Conservation (phyloP, 2,329 filamentous ascomycete genomes). For the Aspergillus latus region DNA sequence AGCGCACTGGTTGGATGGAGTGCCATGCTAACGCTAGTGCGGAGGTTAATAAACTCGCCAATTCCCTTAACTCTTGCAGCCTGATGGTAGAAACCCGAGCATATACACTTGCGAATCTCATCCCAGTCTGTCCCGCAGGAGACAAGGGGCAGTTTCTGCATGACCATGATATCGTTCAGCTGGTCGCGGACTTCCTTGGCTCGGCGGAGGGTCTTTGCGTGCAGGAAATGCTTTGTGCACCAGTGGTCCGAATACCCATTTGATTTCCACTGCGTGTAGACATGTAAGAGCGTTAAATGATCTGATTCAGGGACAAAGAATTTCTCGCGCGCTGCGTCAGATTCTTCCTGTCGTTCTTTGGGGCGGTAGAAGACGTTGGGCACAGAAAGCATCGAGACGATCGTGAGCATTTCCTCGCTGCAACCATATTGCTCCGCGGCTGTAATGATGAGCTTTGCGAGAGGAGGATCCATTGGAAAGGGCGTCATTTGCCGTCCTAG, state of each 20-base stretch:
- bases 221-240: conserved; percentile 91
- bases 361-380: conserved; percentile 96
- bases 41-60: conserved; percentile 94
- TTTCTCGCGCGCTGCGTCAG: conserved; percentile 91
- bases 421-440: conserved; percentile 86
- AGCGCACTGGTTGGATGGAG: conserved; percentile 91
- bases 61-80: conserved; percentile 94
- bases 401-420: conserved; percentile 96
- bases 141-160: conserved; percentile 83
- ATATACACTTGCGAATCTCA: conserved; percentile 91
- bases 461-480: conserved; percentile 95
- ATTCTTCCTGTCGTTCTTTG: conserved; percentile 94
- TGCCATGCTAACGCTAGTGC: conserved; percentile 90
- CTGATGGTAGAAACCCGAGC: conserved; percentile 97
- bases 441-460: conserved; percentile 92
- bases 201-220: conserved; percentile 87
- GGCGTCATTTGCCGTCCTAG: conserved; percentile 92
- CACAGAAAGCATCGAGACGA: conserved; percentile 96
- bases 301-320: conserved; percentile 99
- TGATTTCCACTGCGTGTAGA: conserved; percentile 91
- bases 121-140: conserved; percentile 98
- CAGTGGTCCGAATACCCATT: conserved; percentile 88
- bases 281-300: conserved; percentile 90
- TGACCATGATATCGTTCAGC: conserved; percentile 87
- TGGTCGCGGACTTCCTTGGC: conserved; percentile 95